Evolutionary conservation across 1,284 basidiomycete genomes (phyloP), one percentile per base, ranked within the genome.

Genomic region (Salmacisia buchloeana): DNA sequence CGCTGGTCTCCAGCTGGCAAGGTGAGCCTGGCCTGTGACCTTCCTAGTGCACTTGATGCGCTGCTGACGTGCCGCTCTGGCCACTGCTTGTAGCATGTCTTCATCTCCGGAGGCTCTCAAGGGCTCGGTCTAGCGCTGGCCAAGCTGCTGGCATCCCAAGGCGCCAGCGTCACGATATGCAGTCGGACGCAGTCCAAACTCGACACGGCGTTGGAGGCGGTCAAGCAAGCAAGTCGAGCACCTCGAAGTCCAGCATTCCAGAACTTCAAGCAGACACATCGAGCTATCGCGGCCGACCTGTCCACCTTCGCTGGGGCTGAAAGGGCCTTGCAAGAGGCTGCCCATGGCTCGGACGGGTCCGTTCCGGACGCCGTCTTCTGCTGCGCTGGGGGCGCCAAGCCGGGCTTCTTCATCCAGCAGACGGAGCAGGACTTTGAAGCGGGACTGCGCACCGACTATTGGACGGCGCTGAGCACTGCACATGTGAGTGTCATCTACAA

Each of bases 151-250:
- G 85, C 87, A n/a, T 81, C 83, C 68, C 83, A 83, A 60, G 91
- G 91, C 1, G 89, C 90, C 1, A 83, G 90, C 76, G 87, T 94
- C 2, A 89, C 88, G 1, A 89, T 94, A 65, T 88, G 92, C 35
- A 90, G 90, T 45, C 83, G 90, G 29, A 85, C 87, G 69, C 82
- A 86, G 67, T 80, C 81, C 49, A 87, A 86, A 66, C 82, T 91
- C 31, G 80, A 84, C 59, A 81, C 78, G 18, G 90, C 89, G 0
- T 69, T 88, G 12, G 80, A 80, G 25, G 81, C 85, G 64, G 75
- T 93, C 29, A 86, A 91, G 84, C 89, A 9, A 9, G 49, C 49
- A 27, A 54, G 49, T 33, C 49, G 29, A 7, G 18, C 41, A 43
- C 18, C 41, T 49, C 61, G 18, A n/a, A n/a, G n/a, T n/a, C 27